A percentile compares a stretch with the other conserved stretches of the same genome.
phyloP scores from a whole-genome alignment of 768 basidiomycete genomes.

The Neoboletus subvelutipes region DNA sequence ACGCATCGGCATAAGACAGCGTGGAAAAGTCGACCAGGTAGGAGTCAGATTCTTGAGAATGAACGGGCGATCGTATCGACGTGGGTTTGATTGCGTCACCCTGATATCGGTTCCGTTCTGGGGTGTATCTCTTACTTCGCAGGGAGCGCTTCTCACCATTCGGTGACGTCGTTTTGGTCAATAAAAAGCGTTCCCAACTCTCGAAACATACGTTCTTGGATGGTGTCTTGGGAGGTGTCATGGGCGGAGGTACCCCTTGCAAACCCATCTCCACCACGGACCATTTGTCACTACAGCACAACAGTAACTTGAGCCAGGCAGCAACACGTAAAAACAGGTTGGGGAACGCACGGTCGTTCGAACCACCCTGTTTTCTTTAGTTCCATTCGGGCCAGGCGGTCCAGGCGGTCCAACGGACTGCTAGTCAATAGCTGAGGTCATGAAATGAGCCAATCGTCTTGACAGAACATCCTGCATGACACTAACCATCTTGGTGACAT shows the following conservation, averaged over 20 bases:
- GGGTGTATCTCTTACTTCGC: not conserved
- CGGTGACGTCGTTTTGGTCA: not conserved
- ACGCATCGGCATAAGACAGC: constrained; percentile 2
- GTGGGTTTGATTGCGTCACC: not conserved
- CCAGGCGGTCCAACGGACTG: constrained; percentile 32
- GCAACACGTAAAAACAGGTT: not conserved
- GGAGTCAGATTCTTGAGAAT: constrained; percentile 7
- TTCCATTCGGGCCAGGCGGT: constrained; percentile 28
- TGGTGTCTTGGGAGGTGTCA: constrained; percentile 13
- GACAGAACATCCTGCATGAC: not conserved
- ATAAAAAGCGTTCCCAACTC: not conserved
- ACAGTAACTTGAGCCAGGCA: not conserved
- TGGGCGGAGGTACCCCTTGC: not conserved
- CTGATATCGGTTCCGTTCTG: not conserved
- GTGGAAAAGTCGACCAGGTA: constrained; percentile 19
- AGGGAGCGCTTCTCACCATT: not conserved
- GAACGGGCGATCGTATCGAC: not conserved
- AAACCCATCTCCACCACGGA: constrained; percentile 27
- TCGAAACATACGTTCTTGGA: not conserved
- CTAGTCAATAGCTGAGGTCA: constrained; percentile 17
- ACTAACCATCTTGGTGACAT: constrained; percentile 31
- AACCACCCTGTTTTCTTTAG: constrained; percentile 33
- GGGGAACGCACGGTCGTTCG: constrained; percentile 24
- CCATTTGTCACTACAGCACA: constrained; percentile 28
- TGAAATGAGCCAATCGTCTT: constrained; percentile 6